Evolutionary conservation across 345 rosid species (phyloP), one percentile per base, ranked within the genome.

Genomic region (Diplotaxis tenuifolia): DNA sequence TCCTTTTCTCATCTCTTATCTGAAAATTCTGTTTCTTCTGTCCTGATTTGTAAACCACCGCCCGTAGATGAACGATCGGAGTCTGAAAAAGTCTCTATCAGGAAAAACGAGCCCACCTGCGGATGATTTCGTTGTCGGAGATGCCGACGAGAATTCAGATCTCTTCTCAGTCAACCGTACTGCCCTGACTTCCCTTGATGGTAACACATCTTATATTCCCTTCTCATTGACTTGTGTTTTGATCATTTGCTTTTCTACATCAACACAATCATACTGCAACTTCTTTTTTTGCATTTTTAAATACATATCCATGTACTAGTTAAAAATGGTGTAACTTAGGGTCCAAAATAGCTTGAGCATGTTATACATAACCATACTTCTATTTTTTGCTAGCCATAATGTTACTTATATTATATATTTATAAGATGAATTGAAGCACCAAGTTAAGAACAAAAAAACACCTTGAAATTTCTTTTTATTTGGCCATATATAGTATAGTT

Each of bases 131-230:
- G 15, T 68, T 25, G 73, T 18, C 7, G 73, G 65, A 57, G 65
- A 59, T 59, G 65, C 74, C 58, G 66, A 76, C 9, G 79, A 76
- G 38, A 76, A 76, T 32, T 45, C 28, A 25, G 32, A 63, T 56
- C 75, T 63, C 31, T 69, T 69, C 60, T 69, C 79, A 53, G 60
- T 70, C 75, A 76, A 76, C 67, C 79, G 79, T 32, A 36, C 4
- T 54, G 63, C 23, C 62, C 15, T 34, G 0, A 64, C 75, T 47
- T 76, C 79, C 57, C 32, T 76, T 0, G 66, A 76, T 64, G 71
- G 79, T 70, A 67, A 50, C 23, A 3, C 3, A 38, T 4, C 15
- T 23, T 19, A 53, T 54, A 45, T 25, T 60, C 40, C 12, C 34
- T 36, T 27, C 78, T 5, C 78, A 67, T 67, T 75, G 73, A 67